Evolutionary conservation across 768 basidiomycete genomes (phyloP).

Genomic region (Leucosporidium creatinivorum): DNA sequence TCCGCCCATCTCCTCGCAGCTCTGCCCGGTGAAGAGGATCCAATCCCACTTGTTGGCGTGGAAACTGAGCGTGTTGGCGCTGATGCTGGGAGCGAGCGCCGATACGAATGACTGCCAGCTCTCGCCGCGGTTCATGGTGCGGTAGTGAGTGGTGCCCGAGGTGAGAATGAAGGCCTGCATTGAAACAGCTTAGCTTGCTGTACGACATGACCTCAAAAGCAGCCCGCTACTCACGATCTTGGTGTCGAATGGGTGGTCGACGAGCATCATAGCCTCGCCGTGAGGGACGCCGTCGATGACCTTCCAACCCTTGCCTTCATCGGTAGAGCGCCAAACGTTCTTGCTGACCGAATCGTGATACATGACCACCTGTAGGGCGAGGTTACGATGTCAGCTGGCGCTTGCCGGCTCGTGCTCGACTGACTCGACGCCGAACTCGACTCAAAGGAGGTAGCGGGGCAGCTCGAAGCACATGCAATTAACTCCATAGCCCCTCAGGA

Average conservation of each 20-base stretch:
- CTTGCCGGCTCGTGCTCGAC: not conserved
- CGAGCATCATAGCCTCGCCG: slow-evolving; percentile 61
- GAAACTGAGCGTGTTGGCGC: slow-evolving; percentile 68
- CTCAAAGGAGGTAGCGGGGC: no score
- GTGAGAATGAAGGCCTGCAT: slow-evolving; percentile 79
- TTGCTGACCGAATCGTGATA: slow-evolving; percentile 69
- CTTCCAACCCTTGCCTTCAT: slow-evolving; percentile 75
- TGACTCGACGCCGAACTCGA: not conserved
- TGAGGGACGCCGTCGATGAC: slow-evolving; percentile 49
- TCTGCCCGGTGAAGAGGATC: slow-evolving; percentile 70
- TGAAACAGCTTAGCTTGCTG: not conserved
- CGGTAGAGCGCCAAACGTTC: slow-evolving; percentile 65
- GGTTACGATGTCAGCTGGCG: not conserved
- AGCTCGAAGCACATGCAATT: no score
- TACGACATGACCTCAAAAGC: not conserved
- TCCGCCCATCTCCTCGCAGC: slow-evolving; percentile 50
- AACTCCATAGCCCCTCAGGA: no score
- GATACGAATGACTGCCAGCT: slow-evolving; percentile 78
- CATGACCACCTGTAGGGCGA: slow-evolving; percentile 52
- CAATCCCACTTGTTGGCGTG: slow-evolving; percentile 67
- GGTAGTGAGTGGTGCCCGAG: slow-evolving; percentile 66
- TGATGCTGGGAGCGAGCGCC: slow-evolving; percentile 54
- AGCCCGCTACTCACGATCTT: slow-evolving; percentile 52
- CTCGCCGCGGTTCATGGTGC: slow-evolving; percentile 77
- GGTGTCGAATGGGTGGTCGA: slow-evolving; percentile 81